A percentile compares a stretch with the other conserved stretches of the same genome.
Evolutionary conservation across 2,329 filamentous ascomycete species (phyloP).

Genomic region (Didymella glomerata): DNA sequence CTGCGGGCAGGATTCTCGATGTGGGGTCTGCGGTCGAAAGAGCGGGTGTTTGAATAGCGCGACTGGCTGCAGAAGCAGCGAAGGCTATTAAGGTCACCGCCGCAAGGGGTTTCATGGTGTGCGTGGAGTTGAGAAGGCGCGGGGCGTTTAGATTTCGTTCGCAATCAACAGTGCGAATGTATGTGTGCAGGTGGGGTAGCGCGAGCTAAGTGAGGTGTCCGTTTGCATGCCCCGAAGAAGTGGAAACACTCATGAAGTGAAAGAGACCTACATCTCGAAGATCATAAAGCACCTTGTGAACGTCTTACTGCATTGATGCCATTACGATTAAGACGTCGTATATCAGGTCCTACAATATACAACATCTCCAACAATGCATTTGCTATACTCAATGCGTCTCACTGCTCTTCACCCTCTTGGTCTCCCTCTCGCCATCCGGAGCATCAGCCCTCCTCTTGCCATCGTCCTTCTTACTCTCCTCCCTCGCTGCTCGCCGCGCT

Average conservation of each 20-base stretch:
- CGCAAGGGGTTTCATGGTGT: background rate
- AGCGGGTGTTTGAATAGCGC: background rate
- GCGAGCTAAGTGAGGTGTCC: background rate
- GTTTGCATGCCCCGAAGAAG: background rate
- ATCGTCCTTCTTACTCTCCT: constrained; percentile 44
- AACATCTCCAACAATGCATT: background rate
- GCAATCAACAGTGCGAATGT: too few relatives aligned
- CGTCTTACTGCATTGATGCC: too few relatives aligned
- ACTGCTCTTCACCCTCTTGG: constrained; percentile 45
- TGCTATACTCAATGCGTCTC: constrained; percentile 16
- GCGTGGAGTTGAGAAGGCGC: background rate
- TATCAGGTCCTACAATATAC: too few relatives aligned
- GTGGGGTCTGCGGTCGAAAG: background rate
- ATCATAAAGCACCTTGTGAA: background rate
- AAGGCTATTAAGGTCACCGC: background rate
- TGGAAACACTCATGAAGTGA: background rate
- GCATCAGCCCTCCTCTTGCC: constrained; percentile 47
- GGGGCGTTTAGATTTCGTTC: background rate
- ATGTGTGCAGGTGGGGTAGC: background rate
- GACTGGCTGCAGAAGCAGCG: background rate
- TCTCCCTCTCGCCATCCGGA: constrained; percentile 40
- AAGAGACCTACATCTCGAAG: background rate
- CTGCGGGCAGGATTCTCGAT: background rate
- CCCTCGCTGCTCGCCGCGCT: constrained; percentile 52
- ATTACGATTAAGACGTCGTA: too few relatives aligned